Evolutionary conservation across 1,284 basidiomycete species (phyloP), one percentile per base, ranked within the genome.

Genomic region (Naganishia liquefaciens): DNA sequence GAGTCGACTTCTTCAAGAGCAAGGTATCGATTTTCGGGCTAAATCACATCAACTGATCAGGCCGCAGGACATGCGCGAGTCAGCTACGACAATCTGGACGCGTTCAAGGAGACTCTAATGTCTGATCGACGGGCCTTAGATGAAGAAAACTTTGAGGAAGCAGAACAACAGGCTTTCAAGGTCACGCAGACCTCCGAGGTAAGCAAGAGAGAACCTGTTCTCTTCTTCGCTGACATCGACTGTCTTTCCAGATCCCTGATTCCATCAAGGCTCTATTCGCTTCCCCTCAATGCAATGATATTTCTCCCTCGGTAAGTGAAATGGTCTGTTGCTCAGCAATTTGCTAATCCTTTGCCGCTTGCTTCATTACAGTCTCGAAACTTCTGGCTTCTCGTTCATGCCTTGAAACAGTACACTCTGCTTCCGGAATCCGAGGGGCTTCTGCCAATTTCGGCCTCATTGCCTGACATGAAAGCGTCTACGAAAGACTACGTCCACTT

Each of bases 81-180:
- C 68, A 86, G 83, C 0, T 81, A 81, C 37, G 83, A 82, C 0
- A 90, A 96, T 71, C 88, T 90, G 71, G 83, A 87, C 67, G 86
- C 84, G 23, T 95, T 98, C 81, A 91, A 93, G 74, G 81, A 84
- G 57, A 68, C 60, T 75, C 39, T 72, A 69, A 61, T 68, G 69
- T 33, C 19, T 11, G 44, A 62, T 37, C 44, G 84, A 71, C 76
- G 83, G 66, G 91, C 92, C 71, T 73, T 80, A 0, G 95, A 99
- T 76, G 91, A 95, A 72, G 95, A 99, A 80, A 98, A 98, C 80
- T 93, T 93, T 75, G 94, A 97, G 70, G 93, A 96, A 77, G 93
- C 93, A 0, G 84, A 89, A 69, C 82, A 86, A 1, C 87, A 93
- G 76, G 88, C 88, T 0, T 89, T 89, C 76, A 84, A 89, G 43